Base-by-base conservation (phyloP, 257 asterid species). In the Capsicum chinense region DNA sequence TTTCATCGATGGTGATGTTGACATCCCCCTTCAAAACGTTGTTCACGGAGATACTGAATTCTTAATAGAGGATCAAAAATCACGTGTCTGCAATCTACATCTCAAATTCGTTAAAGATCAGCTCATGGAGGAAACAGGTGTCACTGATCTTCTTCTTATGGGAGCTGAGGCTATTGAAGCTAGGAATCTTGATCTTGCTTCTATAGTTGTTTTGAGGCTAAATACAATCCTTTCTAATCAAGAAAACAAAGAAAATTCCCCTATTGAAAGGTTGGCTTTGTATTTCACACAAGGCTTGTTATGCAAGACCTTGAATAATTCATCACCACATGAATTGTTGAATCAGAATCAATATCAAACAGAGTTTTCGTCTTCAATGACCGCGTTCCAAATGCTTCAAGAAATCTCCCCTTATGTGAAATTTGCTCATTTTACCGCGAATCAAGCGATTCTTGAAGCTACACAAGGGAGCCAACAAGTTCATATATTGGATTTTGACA, bases 341-440 rank as follows among this genome's bases (percentile, higher is more conserved):
- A 78, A 26, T 33, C 48, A 52, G 4, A 21, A 52, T 78, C 64
- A 76, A 52, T 44, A 7, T 62, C 59, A 50, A 8, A 14, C 58
- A 1, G 83, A 79, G 54, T 79, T 7, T 1, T 9, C 33, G 13
- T 69, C 68, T 52, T 33, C 86, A 5, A 15, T 85, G 52, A 62
- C 85, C 58, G 84, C 89, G 44, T 89, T 87, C 83, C 90, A 87
- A 44, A 64, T 89, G 76, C 87, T 89, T 44, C 92, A 86, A 62
- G 92, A 87, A 67, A 74, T 89, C 39, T 87, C 90, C 6, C 90
- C 92, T 5, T 87, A 79, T 13, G 83, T 87, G 67, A 89, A 89
- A 62, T 89, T 89, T 16, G 90, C 92, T 1, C 92, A 89, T 83
- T 89, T 89, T 57, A 89, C 92, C 16, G 92, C 92, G 10, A 89